Base-by-base conservation (phyloP, 1,284 basidiomycete genomes). In the Thecaphora thlaspeos region DNA sequence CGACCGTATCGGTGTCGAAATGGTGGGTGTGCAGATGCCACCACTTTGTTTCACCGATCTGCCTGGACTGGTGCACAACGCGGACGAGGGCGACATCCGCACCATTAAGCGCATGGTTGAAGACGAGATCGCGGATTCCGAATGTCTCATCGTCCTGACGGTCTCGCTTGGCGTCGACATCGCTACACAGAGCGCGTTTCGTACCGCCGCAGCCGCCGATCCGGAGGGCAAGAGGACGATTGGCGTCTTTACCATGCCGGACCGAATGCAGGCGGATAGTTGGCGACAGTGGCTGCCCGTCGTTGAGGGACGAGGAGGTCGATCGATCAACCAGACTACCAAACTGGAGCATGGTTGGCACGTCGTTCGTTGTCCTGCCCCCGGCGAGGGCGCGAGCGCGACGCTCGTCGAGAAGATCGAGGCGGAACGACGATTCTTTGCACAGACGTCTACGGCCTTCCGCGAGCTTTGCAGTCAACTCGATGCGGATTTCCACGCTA, bases 201-300 rank as follows among this genome's bases (percentile, higher is more conserved):
- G 32, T 3, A 26, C 52, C 4, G 46, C 43, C 41, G 48, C 46
- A 5, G n/a, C 10, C 9, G 26, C 37, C 8, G 51, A 59, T 15
- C 28, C 44, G 1, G n/a, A 5, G 0, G 56, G 56, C 10, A 17
- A 23, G 4, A 41, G 56, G 14, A 59, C 56, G 7, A 32, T 59
- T n/a, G 56, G 51, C 26, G 51, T 54, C 8, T 26, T 59, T 21
- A 59, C 56, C 44, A 59, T 50, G 48, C 56, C 56, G 3, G 56
- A 59, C 36, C 56, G 51, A 12, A 41, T 59, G 38, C 47, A 43
- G 11, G n/a, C 34, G 1, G 53, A 47, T 17, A 41, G 43, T 5
- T 50, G 43, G 5, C 51, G 45, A 1, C 47, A 54, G 21, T 59
- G 56, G 56, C 23, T 44, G 2, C 46, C 32, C 28, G 26, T 59